Percentiles rank a stretch among this genome's conserved stretches.
Conservation (phyloP, 768 basidiomycete genomes). For the Amanita exitialis region DNA sequence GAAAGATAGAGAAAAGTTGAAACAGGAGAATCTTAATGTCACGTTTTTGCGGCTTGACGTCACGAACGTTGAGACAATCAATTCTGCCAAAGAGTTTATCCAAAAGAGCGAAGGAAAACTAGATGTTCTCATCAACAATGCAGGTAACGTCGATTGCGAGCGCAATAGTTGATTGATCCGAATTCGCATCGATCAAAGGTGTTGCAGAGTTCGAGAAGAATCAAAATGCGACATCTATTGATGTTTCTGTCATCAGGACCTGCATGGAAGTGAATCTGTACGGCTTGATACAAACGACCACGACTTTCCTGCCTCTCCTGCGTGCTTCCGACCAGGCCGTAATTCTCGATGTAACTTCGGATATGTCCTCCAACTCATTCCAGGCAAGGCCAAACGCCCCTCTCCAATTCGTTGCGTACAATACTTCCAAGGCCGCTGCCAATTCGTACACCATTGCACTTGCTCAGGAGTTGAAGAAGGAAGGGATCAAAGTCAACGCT, state of each 20-base stretch:
- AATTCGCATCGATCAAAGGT: conserved; percentile 15
- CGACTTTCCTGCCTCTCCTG: conserved; percentile 31
- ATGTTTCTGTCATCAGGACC: conserved; percentile 21
- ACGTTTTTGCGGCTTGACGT: conserved; percentile 31
- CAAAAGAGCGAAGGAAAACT: not conserved
- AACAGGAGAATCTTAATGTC: conserved; percentile 20
- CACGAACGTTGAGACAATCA: conserved; percentile 6
- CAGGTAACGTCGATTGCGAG: conserved; percentile 16
- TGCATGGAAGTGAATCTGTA: conserved; percentile 34
- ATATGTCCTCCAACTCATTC: conserved; percentile 33
- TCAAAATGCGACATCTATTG: conserved; percentile 25
- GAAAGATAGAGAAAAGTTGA: conserved; percentile 19
- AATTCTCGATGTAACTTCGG: conserved; percentile 30
- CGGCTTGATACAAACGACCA: conserved; percentile 31
- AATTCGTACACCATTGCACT: conserved; percentile 51
- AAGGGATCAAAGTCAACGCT: conserved; percentile 48
- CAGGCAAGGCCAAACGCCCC: conserved; percentile 21
- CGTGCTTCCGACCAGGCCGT: conserved; percentile 22
- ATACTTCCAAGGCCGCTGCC: conserved; percentile 63
- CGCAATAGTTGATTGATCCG: conserved; percentile 19
- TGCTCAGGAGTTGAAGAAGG: conserved; percentile 48
- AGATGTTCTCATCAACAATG: not conserved
- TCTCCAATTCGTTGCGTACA: conserved; percentile 39
- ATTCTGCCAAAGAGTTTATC: not conserved
- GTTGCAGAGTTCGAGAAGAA: conserved; percentile 17